Conservation (phyloP, 805 yeast genomes). For the Pichia manshurica region DNA sequence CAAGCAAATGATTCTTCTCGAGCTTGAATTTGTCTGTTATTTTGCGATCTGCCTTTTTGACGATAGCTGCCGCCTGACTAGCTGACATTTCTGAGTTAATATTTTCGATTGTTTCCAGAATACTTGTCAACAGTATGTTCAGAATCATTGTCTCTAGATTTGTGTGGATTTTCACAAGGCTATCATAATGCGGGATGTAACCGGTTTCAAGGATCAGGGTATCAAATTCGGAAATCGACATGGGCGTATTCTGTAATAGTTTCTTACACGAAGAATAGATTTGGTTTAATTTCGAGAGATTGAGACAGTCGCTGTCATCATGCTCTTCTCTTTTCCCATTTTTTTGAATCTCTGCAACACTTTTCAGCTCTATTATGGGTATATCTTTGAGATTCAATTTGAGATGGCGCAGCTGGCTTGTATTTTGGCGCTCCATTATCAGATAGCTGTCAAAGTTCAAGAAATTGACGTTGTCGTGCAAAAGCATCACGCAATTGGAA, state of each 20-base stretch:
- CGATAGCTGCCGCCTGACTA: neutral
- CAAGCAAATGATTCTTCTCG: neutral
- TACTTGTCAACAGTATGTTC: neutral
- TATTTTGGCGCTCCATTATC: conserved; percentile 5
- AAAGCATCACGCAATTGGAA: conserved; percentile 71
- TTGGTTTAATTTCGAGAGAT: neutral
- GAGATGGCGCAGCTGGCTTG: neutral
- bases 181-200: neutral
- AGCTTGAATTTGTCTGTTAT: neutral
- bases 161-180: neutral
- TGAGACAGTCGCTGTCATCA: neutral
- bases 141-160: neutral
- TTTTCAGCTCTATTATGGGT: neutral
- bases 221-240: conserved; percentile 5
- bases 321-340: neutral
- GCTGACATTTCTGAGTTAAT: neutral
- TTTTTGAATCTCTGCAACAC: neutral
- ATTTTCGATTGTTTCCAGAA: neutral
- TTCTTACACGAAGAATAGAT: neutral
- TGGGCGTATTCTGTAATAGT: conserved; percentile 1
- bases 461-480: conserved; percentile 19
- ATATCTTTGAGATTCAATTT: neutral
- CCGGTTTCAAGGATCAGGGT: neutral
- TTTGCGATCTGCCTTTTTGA: neutral
- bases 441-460: conserved; percentile 9